Evolutionary conservation across 2,329 filamentous ascomycete species (phyloP).

Genomic region (Onygenales sp.): DNA sequence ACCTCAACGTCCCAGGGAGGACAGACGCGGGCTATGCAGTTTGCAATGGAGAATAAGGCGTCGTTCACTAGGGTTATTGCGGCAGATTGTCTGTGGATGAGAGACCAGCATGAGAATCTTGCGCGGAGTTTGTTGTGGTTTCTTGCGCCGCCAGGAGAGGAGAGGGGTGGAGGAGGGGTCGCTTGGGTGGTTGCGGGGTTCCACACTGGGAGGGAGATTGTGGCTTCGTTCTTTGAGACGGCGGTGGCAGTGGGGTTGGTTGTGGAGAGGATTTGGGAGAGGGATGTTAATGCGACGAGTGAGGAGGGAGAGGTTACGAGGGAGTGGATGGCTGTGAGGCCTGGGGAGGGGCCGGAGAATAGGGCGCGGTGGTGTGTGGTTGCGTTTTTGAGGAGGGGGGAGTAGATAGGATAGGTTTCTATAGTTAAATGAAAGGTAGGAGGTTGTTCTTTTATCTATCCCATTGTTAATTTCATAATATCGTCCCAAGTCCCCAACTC

Average conservation of each 20-base stretch:
- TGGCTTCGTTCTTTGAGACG: conserved; percentile 47
- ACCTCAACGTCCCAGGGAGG: background rate
- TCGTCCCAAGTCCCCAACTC: background rate
- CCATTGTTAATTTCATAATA: background rate
- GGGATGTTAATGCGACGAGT: conserved; percentile 37
- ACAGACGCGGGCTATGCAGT: conserved; percentile 15
- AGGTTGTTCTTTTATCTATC: background rate
- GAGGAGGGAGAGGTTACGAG: conserved; percentile 34
- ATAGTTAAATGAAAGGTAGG: conserved; percentile 1
- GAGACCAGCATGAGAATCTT: conserved; percentile 46
- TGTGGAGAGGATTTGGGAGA: conserved; percentile 46
- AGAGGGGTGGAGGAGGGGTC: conserved; percentile 40
- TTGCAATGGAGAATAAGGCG: conserved; percentile 27
- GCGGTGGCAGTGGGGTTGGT: conserved; percentile 34
- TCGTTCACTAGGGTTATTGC: conserved; percentile 47
- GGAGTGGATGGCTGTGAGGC: conserved; percentile 35
- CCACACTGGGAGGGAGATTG: conserved; percentile 48
- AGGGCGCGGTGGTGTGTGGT: conserved; percentile 50
- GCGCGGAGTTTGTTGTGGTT: conserved; percentile 48
- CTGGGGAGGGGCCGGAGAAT: conserved; percentile 40
- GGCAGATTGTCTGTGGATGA: conserved; percentile 55
- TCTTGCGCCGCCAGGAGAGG: conserved; percentile 44
- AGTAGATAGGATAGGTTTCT: background rate
- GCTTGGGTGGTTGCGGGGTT: conserved; percentile 47
- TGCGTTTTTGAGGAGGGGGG: conserved; percentile 29